Evolutionary conservation across 169 alveolate species (phyloP).

Genomic region (Amoebophrya sp.): DNA sequence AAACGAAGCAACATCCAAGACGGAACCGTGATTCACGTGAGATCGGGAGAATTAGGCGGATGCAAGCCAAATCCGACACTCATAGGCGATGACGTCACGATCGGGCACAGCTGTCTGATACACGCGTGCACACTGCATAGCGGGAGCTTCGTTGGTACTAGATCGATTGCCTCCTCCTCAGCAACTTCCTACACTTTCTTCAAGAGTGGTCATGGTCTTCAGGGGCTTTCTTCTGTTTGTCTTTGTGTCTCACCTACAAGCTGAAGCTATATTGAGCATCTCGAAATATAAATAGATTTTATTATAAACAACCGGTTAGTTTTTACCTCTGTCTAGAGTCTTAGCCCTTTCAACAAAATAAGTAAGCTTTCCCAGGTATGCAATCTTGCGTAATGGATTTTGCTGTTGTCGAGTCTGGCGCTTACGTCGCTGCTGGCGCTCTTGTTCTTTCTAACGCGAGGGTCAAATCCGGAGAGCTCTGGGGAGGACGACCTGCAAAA

Average conservation of each 20-base stretch:
- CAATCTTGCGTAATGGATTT: not conserved
- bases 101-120: not conserved
- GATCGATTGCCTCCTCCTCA: too few relatives aligned
- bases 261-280: too few relatives aligned
- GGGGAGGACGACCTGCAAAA: not conserved
- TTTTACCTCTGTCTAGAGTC: too few relatives aligned
- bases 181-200: too few relatives aligned
- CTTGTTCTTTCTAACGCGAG: not conserved
- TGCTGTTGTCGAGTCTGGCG: not conserved
- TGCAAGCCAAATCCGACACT: not conserved
- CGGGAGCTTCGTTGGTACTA: too few relatives aligned
- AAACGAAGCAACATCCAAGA: not conserved
- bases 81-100: not conserved
- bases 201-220: too few relatives aligned
- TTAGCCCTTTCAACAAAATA: too few relatives aligned
- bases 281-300: too few relatives aligned
- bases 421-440: not conserved
- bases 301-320: too few relatives aligned
- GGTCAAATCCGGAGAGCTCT: not conserved
- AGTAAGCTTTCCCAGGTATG: not conserved
- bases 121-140: constrained; percentile 11
- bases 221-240: too few relatives aligned
- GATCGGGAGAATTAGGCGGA: not conserved
- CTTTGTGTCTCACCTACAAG: too few relatives aligned
- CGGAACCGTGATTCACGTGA: constrained; percentile 1